A percentile compares a stretch with the other conserved stretches of the same genome.
Conservation (phyloP, 1,139 yeast species). For the Geotrichum restrictum region DNA sequence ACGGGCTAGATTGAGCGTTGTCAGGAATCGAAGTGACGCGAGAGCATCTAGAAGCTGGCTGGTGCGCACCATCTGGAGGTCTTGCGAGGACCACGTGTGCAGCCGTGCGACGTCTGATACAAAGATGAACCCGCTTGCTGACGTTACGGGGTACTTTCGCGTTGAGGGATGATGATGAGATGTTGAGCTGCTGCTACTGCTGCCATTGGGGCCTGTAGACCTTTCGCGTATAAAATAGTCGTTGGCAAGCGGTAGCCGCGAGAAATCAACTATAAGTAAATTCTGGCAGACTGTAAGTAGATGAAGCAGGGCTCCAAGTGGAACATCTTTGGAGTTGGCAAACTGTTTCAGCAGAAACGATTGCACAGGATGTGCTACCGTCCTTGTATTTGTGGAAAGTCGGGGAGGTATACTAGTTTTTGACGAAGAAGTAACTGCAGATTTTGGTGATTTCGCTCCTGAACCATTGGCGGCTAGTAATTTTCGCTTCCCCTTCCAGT, state of each 20-base stretch:
- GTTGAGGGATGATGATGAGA: background rate
- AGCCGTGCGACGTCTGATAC: slow-evolving; percentile 34
- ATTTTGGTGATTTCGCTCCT: no score
- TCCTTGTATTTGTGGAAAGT: background rate
- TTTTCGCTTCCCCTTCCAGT: background rate
- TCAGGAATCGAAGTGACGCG: slow-evolving; percentile 23
- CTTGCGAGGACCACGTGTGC: slow-evolving; percentile 30
- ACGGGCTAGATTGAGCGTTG: slow-evolving; percentile 24
- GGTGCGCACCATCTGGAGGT: slow-evolving; percentile 25
- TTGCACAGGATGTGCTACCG: slow-evolving; percentile 29
- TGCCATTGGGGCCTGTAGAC: no score
- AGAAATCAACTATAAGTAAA: slow-evolving; percentile 27
- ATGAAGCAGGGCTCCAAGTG: slow-evolving; percentile 32
- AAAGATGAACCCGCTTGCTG: slow-evolving; percentile 26
- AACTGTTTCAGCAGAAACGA: slow-evolving; percentile 27
- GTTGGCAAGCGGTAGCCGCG: slow-evolving; percentile 32
- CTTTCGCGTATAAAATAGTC: slow-evolving; percentile 28
- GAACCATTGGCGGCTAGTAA: background rate
- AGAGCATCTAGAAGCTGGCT: slow-evolving; percentile 28
- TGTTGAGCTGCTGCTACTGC: background rate
- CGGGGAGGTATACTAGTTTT: background rate
- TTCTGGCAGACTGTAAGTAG: slow-evolving; percentile 29
- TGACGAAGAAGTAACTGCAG: no score
- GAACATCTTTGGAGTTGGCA: slow-evolving; percentile 30
- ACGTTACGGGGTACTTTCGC: slow-evolving; percentile 22